Conservation (phyloP, 2,329 filamentous ascomycete species). For the Scedosporium aurantiacum region DNA sequence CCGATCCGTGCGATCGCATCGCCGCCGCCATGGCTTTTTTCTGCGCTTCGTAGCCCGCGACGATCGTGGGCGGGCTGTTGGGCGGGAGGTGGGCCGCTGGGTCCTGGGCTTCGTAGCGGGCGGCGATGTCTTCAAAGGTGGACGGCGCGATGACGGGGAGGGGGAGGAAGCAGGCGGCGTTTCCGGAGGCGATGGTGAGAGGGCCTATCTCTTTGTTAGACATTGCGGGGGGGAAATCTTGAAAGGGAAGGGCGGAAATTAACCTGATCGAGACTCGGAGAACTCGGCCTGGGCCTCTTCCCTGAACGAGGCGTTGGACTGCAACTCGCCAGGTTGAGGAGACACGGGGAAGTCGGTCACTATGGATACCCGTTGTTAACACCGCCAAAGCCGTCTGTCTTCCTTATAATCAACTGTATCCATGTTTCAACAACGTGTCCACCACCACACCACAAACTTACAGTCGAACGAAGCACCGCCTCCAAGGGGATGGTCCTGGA, state of each 20-base stretch:
- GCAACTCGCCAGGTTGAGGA: neutral
- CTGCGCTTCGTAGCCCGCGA: constrained; percentile 23
- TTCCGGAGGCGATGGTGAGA: constrained; percentile 4
- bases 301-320: constrained; percentile 18
- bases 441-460: constrained; percentile 4
- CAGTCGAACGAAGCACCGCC: constrained; percentile 9
- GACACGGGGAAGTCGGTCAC: neutral
- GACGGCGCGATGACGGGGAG: constrained; percentile 14
- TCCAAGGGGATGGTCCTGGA: constrained; percentile 40
- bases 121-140: neutral
- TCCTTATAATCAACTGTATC: neutral
- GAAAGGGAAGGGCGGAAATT: too few species aligned
- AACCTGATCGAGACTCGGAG: constrained; percentile 13
- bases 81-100: constrained; percentile 12
- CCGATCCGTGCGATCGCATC: constrained; percentile 6
- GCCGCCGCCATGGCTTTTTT: constrained; percentile 3
- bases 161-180: constrained; percentile 9
- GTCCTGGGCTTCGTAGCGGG: constrained; percentile 13
- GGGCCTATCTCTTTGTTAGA: neutral
- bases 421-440: neutral
- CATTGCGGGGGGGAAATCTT: neutral
- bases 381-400: too few species aligned
- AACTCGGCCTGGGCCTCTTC: constrained; percentile 19
- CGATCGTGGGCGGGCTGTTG: constrained; percentile 11
- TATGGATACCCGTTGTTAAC: neutral